Evolutionary conservation across 2,329 filamentous ascomycete species (phyloP).

Genomic region (Rutstroemia sp.): DNA sequence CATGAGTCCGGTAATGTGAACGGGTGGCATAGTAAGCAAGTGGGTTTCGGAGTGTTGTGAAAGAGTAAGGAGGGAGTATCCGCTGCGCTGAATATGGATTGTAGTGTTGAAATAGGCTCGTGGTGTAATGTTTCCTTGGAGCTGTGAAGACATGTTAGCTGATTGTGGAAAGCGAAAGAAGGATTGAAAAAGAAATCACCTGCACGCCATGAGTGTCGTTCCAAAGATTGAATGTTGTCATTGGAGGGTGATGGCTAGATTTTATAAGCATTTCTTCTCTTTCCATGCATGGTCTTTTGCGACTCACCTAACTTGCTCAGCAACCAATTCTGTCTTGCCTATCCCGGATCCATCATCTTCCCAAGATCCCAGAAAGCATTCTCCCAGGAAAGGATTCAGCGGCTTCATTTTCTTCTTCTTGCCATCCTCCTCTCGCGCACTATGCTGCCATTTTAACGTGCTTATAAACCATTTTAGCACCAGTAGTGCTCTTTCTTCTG

Average conservation of each 20-base stretch:
- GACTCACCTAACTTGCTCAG: constrained; percentile 66
- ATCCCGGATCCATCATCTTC: constrained; percentile 51
- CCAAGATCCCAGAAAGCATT: constrained; percentile 90
- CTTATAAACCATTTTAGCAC: constrained; percentile 74
- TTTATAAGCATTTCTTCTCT: not conserved
- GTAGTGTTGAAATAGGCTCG: constrained; percentile 90
- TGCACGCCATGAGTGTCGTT: constrained; percentile 73
- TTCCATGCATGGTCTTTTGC: not conserved
- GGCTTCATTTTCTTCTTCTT: constrained; percentile 89
- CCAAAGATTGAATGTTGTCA: constrained; percentile 87
- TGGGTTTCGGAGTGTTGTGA: constrained; percentile 54
- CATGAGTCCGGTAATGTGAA: constrained; percentile 90
- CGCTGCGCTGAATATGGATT: constrained; percentile 90
- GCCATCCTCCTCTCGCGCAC: constrained; percentile 56
- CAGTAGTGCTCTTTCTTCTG: constrained; percentile 37
- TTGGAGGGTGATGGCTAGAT: constrained; percentile 76
- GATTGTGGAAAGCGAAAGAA: not conserved
- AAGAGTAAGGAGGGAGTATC: constrained; percentile 77
- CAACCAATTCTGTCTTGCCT: constrained; percentile 77
- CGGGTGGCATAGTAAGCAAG: constrained; percentile 81
- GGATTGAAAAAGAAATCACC: constrained; percentile 12
- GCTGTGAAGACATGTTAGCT: constrained; percentile 29
- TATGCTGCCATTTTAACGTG: constrained; percentile 81
- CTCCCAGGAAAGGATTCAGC: constrained; percentile 88
- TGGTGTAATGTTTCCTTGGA: constrained; percentile 85